phyloP scores from a whole-genome alignment of 371 early-diverging fungal genomes.

The Mucor velutinosus region DNA sequence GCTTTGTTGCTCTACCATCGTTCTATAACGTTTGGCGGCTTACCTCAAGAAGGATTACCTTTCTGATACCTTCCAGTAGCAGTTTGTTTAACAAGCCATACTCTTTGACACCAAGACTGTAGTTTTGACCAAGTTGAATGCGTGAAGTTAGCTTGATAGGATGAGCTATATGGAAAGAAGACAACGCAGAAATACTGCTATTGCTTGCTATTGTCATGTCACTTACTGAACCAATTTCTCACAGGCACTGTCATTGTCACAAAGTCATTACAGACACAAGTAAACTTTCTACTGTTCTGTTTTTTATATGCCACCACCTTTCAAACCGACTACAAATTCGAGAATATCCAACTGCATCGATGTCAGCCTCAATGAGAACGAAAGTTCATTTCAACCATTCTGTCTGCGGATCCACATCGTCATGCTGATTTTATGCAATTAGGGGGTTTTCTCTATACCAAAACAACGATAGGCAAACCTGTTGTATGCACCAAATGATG shows the following conservation, averaged over 20 bases:
- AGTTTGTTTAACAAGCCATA: conserved; percentile 57
- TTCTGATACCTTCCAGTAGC: conserved; percentile 62
- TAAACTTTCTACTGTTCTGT: conserved; percentile 41
- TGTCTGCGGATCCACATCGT: conserved; percentile 38
- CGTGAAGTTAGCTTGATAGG: conserved; percentile 59
- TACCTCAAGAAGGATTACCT: conserved; percentile 62
- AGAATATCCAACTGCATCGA: conserved; percentile 54
- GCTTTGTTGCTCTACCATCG: no score
- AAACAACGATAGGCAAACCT: conserved; percentile 62
- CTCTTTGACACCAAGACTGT: conserved; percentile 61
- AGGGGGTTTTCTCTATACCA: conserved; percentile 78
- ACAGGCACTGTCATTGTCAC: conserved; percentile 53
- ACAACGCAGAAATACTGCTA: neutral
- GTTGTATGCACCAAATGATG: conserved; percentile 67
- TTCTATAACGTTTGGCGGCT: no score
- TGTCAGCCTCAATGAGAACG: conserved; percentile 51
- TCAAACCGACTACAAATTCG: conserved; percentile 50
- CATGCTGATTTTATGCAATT: conserved; percentile 61
- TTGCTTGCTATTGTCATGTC: neutral
- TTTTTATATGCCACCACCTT: conserved; percentile 24
- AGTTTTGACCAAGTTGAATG: conserved; percentile 65
- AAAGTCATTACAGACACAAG: conserved; percentile 56
- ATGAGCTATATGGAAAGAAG: conserved; percentile 31
- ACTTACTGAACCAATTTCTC: conserved; percentile 50
- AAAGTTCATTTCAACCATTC: conserved; percentile 56